Evolutionary conservation across 1,284 basidiomycete species (phyloP), one percentile per base, ranked within the genome.

Genomic region (Ustilago vetiveriae): DNA sequence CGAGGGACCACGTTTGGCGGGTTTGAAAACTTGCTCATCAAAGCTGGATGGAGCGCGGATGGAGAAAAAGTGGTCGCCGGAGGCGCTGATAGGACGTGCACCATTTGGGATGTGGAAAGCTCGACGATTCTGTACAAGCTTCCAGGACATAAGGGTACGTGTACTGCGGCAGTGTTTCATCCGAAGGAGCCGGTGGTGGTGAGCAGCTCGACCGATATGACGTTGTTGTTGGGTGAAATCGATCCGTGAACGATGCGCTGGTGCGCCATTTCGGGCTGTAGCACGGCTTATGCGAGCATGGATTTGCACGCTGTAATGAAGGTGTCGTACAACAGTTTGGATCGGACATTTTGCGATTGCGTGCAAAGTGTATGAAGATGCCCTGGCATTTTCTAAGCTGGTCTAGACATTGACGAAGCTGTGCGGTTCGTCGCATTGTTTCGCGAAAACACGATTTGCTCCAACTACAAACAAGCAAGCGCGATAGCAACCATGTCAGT

Each of bases 111-210:
- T 35, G 72, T 76, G 2, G 72, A 77, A 38, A 67, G 56, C 22
- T 58, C 59, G 27, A 54, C 64, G 16, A 75, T 80, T 6, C 42
- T 79, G 36, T 80, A 78, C 62, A 81, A 81, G 55, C 59, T 82
- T 21, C 81, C 81, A 3, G 81, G 81, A 4, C 81, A 82, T 49
- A 72, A 66, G 51, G 81, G 81, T 4, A 80, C 80, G 1, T 78
- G 76, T 38, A 82, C 81, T 1, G 75, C 78, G 2, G 75, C 76
- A 10, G 72, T 70, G n/a, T 69, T 80, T 40, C 81, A 82, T 63
- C 81, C 81, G 1, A 64, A 44, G 21, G 80, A 82, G 52, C 79
- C 81, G 4, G 75, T 82, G 47, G 69, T 80, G 9, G 69, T 79
- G 10, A 74, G 75, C 8, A 45, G 62, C 17, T 79, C 76, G 16